Percentiles rank a stretch among this genome's conserved stretches.
Evolutionary conservation across 2,329 filamentous ascomycete genomes (phyloP).

Genomic region (Trichoderma koningii): DNA sequence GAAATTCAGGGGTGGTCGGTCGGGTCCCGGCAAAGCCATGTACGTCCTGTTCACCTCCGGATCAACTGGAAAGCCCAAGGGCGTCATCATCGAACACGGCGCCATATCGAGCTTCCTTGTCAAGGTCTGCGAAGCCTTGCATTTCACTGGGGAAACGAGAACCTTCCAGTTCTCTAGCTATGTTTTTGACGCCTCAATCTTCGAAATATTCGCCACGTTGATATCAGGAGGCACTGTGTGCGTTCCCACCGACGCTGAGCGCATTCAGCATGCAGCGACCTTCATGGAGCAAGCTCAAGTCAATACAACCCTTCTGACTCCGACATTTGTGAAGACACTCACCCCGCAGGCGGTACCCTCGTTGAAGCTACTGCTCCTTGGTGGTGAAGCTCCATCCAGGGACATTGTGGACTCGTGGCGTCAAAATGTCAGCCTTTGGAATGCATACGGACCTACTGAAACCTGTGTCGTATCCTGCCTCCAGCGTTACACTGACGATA

Average conservation of each 20-base stretch:
- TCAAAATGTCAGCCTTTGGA: slow-evolving; percentile 14
- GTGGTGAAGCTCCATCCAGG: slow-evolving; percentile 39
- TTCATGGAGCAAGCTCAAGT: slow-evolving; percentile 1
- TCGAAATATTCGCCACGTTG: slow-evolving; percentile 19
- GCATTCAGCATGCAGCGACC: background rate
- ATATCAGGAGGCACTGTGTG: slow-evolving; percentile 19
- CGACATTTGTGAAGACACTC: slow-evolving; percentile 21
- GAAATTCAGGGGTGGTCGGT: background rate
- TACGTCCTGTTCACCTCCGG: slow-evolving; percentile 20
- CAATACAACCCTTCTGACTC: slow-evolving; percentile 26
- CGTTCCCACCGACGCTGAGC: slow-evolving; percentile 9
- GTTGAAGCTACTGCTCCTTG: slow-evolving; percentile 24
- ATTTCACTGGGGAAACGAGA: background rate
- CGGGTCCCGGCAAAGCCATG: background rate
- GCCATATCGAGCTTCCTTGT: background rate
- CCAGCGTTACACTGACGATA: background rate
- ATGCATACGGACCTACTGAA: slow-evolving; percentile 36
- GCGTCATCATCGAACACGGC: slow-evolving; percentile 13
- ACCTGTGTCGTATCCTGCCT: background rate
- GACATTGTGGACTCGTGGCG: slow-evolving; percentile 27
- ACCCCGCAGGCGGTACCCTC: background rate
- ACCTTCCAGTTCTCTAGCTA: slow-evolving; percentile 28
- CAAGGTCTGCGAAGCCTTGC: background rate
- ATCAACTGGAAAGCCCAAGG: slow-evolving; percentile 14
- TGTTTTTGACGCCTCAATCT: slow-evolving; percentile 24